phyloP scores from a whole-genome alignment of 2,329 filamentous ascomycete genomes.

The Botrytis pseudocinerea region DNA sequence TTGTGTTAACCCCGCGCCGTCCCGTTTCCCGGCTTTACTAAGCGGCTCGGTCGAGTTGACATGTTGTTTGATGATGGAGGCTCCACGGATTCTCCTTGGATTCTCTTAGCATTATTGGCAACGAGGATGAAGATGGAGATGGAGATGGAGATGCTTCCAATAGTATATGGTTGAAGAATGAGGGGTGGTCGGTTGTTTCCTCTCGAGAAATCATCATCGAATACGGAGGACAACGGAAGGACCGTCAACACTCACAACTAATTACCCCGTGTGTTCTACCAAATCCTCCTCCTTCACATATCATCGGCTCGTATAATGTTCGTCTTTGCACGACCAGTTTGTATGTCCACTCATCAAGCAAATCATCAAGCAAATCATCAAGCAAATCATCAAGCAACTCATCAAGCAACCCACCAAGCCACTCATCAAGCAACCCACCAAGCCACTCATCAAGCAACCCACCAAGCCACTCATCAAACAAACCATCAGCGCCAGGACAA shows the following conservation, averaged over 20 bases:
- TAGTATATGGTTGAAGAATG: neutral
- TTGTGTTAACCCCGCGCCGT: slow-evolving; percentile 2
- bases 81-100: neutral
- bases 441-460: neutral
- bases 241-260: too few relatives aligned
- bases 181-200: too few relatives aligned
- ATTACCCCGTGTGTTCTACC: neutral
- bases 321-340: neutral
- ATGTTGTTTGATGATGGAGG: neutral
- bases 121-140: neutral
- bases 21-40: neutral
- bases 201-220: neutral
- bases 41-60: neutral
- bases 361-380: neutral
- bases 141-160: slow-evolving; percentile 1
- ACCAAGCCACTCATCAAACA: neutral
- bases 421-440: too few relatives aligned
- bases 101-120: neutral
- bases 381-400: too few relatives aligned
- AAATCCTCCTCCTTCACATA: neutral
- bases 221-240: neutral
- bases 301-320: neutral
- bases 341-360: neutral
- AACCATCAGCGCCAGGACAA: neutral
- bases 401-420: neutral